Base-by-base conservation (phyloP, 176 grass and related monocot genomes). In the Musa schizocarpa region DNA sequence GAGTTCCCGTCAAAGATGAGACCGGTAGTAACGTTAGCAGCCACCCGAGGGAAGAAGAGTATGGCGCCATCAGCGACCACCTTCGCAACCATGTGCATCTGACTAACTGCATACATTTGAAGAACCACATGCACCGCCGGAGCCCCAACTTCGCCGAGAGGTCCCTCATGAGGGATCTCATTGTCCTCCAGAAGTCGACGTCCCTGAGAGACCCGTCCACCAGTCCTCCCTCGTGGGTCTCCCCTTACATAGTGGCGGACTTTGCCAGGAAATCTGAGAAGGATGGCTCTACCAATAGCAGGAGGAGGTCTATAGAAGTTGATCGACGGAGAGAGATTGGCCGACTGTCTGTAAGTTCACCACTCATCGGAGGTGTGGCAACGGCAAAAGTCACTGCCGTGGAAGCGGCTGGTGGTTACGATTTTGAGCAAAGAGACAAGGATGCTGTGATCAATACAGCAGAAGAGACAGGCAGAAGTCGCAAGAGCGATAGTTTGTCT, bases 161-260 rank as follows among this genome's bases (percentile, higher is more conserved):
- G 72, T 82, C 87, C 61, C 90, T 98, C 21, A 93, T 91, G 78
- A 78, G 88, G 50, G 90, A 98, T 80, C 84, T 98, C 68, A 81
- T 94, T 23, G 82, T 84, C 26, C 86, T 98, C 51, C 95, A 98
- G 84, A 84, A 82, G 73, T 93, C 90, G 17, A 82, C 78, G 29
- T 93, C 86, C 2, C 90, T 98, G 1, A 80, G 89, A 58, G 90
- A 98, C 75, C 95, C 95, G 2, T 93, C 86, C 57, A 93, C 90
- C 4, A 87, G 84, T 64, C 90, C 90, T 43, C 85, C 67, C 49
- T 88, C 89, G 56, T 49, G 24, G 89, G 72, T 59, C 62, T 82
- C 76, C 53, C 53, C 65, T 81, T 51, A 64, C 25, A 55, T 23
- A 26, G 74, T 59, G 23, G 58, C 26, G 25, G 62, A 63, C 54